These are phyloP conservation scores for Lonicera japonica DNA, from an alignment of 129 eudicot species.

Conservation along the genomic window DNA sequence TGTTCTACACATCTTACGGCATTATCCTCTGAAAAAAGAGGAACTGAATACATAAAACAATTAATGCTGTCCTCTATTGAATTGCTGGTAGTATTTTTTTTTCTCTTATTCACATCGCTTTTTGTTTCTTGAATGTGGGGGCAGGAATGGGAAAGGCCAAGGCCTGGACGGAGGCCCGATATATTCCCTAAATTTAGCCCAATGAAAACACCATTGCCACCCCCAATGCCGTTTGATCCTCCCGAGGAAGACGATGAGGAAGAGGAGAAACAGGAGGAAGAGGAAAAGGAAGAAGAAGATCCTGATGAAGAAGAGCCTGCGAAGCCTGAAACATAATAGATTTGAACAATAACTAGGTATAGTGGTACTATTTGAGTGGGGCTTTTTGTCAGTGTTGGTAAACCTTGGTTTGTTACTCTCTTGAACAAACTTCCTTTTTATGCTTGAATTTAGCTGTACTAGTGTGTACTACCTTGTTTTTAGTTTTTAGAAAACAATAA, in stretches of 20 bases:
- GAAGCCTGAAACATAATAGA: neutral
- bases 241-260: conserved; percentile 41
- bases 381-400: no score
- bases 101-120: neutral
- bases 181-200: conserved; percentile 61
- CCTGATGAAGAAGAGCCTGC: conserved; percentile 11
- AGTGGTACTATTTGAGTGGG: no score
- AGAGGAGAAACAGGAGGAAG: conserved; percentile 30
- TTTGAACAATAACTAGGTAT: no score
- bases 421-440: no score
- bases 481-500: no score
- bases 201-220: conserved; percentile 64
- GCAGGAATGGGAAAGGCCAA: conserved; percentile 60
- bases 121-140: neutral
- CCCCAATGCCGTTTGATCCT: conserved; percentile 58
- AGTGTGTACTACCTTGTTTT: no score
- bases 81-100: neutral
- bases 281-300: conserved; percentile 22
- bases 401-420: no score
- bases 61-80: neutral
- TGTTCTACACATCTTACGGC: no score
- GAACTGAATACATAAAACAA: no score
- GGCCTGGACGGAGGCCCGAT: conserved; percentile 57
- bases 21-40: no score
- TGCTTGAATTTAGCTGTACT: no score